Base-by-base conservation (phyloP, 164 flowering plant species). In the Paratinospora sagittata region DNA sequence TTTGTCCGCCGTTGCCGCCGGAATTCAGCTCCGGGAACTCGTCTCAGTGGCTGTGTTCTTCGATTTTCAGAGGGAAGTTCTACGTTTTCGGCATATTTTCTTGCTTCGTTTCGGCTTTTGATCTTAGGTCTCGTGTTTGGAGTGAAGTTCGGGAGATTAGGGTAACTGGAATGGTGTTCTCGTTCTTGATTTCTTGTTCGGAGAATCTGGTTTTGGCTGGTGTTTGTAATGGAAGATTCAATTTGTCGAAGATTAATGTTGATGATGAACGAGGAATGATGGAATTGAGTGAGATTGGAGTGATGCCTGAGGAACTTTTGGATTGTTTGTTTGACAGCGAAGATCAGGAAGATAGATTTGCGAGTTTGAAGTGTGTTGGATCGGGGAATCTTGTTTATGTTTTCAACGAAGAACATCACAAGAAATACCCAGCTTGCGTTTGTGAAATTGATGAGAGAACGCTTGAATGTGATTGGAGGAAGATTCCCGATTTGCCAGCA, bases 341-440 rank as follows among this genome's bases (percentile, higher is more conserved):
- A 17, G 87, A 81, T n/a, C n/a, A n/a, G 71, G 88, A 84, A 14
- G 85, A 84, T 5, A 86, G 78, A 19, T 86, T 84, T 68, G 90
- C 86, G 3, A 81, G 90, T 80, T 78, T 89, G 86, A 87, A 86
- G 67, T 89, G 93, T 66, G 88, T 86, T 8, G 93, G 93, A 21
- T 47, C 74, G 75, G 90, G 87, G 16, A 77, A 83, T 73, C 72
- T 86, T n/a, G 72, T 89, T 6, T 89, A 86, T 67, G 86, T 89
- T 19, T 87, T 86, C 74, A 87, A 84, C 55, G 90, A 89, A 58
- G 87, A 85, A 74, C 81, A 79, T 65, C 83, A 83, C 73, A 72
- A 76, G 74, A 81, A 68, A 30, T 89, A 84, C 72, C 89, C 90
- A 0, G 86, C 89, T 67, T 89, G 91, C 75, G 79, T 86, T 43